These are phyloP conservation scores for Verticillium nonalfalfae DNA, from an alignment of 2,329 filamentous ascomycete species.

Conservation along the genomic window DNA sequence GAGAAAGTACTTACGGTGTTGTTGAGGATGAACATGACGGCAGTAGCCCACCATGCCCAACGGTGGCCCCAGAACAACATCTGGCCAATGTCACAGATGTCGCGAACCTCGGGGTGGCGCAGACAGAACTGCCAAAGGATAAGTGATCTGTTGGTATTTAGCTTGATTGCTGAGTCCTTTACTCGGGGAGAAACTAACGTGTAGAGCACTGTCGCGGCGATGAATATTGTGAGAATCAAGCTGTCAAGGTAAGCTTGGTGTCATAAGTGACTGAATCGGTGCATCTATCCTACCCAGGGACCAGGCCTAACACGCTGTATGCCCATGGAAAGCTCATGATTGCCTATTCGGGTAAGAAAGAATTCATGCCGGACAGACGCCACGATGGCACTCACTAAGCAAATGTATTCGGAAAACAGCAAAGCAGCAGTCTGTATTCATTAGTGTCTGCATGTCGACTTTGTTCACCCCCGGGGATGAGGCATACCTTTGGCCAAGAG, in stretches of 20 bases:
- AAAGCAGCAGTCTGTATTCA: conserved; percentile 63
- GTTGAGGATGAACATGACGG: conserved; percentile 87
- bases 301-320: conserved; percentile 79
- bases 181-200: conserved; percentile 33
- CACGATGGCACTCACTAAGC: conserved; percentile 40
- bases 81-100: conserved; percentile 93
- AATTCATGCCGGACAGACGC: too few relatives aligned
- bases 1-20: conserved; percentile 51
- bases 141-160: conserved; percentile 14
- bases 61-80: conserved; percentile 84
- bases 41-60: conserved; percentile 63
- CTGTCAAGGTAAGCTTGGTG: conserved; percentile 11
- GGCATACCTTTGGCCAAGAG: conserved; percentile 70
- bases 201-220: conserved; percentile 76
- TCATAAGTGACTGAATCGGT: neutral
- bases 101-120: conserved; percentile 81
- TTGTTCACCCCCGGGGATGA: neutral
- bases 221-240: conserved; percentile 72
- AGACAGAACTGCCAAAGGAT: conserved; percentile 78
- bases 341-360: conserved; percentile 15
- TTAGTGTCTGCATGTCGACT: neutral
- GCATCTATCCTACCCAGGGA: conserved; percentile 46
- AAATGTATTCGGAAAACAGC: conserved; percentile 94
- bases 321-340: conserved; percentile 98
- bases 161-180: neutral